Evolutionary conservation across 108 stramenopile species (phyloP).

Genomic region (Fragilariopsis cylindrus): DNA sequence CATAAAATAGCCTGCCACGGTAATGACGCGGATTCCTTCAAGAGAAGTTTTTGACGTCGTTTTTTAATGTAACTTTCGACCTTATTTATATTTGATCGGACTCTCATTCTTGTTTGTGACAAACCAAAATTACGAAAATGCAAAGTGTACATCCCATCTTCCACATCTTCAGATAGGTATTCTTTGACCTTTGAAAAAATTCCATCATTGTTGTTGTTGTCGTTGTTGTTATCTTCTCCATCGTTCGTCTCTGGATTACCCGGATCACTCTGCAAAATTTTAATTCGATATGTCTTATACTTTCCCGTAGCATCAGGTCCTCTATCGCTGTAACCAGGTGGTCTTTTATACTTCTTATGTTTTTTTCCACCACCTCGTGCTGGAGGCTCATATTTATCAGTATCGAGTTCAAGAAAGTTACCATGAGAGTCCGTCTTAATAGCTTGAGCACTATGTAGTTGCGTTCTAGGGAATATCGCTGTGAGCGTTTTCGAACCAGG

Average conservation of each 20-base stretch:
- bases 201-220: slow-evolving; percentile 18
- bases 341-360: slow-evolving; percentile 33
- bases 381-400: slow-evolving; percentile 35
- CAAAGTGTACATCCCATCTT: slow-evolving; percentile 35
- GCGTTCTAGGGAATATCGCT: slow-evolving; percentile 47
- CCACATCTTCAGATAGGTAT: slow-evolving; percentile 3
- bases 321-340: slow-evolving; percentile 32
- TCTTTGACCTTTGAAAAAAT: slow-evolving; percentile 15
- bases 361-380: slow-evolving; percentile 32
- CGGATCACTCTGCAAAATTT: slow-evolving; percentile 27
- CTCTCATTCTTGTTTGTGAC: slow-evolving; percentile 54
- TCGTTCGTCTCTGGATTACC: slow-evolving; percentile 12
- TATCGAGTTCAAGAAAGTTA: slow-evolving; percentile 38
- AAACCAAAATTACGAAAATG: slow-evolving; percentile 67
- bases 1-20: slow-evolving; percentile 67
- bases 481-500: slow-evolving; percentile 26
- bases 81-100: slow-evolving; percentile 59
- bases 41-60: slow-evolving; percentile 54
- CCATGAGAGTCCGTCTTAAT: slow-evolving; percentile 52
- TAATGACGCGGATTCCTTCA: slow-evolving; percentile 63
- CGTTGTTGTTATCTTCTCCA: slow-evolving; percentile 4
- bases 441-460: slow-evolving; percentile 58
- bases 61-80: slow-evolving; percentile 66
- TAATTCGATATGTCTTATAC: slow-evolving; percentile 58
- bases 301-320: slow-evolving; percentile 70